These are phyloP conservation scores for Cucumis hystrix DNA, from an alignment of 306 rosid species.

Conservation along the genomic window DNA sequence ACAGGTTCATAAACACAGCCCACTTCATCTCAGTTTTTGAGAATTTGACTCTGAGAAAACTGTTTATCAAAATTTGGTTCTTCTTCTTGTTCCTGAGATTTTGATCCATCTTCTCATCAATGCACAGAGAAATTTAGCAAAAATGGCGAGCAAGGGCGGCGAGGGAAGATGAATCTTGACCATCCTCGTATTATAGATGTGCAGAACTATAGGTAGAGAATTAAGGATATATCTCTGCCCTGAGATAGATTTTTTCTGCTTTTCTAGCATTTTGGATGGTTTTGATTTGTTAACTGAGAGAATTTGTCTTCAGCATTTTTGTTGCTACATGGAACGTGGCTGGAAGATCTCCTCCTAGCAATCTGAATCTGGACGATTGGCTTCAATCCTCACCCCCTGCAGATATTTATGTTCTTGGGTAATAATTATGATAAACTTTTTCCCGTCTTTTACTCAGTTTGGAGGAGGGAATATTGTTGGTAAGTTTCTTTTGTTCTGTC, in stretches of 20 bases:
- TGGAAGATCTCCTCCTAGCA: conserved; percentile 90
- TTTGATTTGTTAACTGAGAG: conserved; percentile 5
- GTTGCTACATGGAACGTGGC: conserved; percentile 99
- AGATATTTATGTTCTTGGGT: conserved; percentile 98
- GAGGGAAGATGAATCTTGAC: conserved; percentile 87
- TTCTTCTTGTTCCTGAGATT: neutral
- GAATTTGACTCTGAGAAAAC: neutral
- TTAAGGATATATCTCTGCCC: neutral
- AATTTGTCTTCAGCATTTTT: conserved; percentile 51
- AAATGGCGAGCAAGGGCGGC: conserved; percentile 51
- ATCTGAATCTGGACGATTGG: conserved; percentile 81
- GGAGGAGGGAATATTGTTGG: neutral
- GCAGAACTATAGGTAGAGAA: conserved; percentile 67
- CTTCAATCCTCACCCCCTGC: conserved; percentile 94
- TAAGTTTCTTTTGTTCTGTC: conserved; percentile 9
- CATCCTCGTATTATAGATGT: conserved; percentile 94
- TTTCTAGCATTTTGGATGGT: conserved; percentile 8
- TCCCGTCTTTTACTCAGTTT: neutral
- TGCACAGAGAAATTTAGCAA: conserved; percentile 76
- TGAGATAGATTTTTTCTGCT: conserved; percentile 5
- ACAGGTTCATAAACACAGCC: conserved; percentile 40
- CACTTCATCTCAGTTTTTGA: neutral
- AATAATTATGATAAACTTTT: conserved; percentile 17
- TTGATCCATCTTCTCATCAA: conserved; percentile 9
- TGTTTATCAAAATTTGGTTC: neutral